These are phyloP conservation scores for Termitomyces sp. DNA, from an alignment of 768 basidiomycete genomes.

Conservation along the genomic window DNA sequence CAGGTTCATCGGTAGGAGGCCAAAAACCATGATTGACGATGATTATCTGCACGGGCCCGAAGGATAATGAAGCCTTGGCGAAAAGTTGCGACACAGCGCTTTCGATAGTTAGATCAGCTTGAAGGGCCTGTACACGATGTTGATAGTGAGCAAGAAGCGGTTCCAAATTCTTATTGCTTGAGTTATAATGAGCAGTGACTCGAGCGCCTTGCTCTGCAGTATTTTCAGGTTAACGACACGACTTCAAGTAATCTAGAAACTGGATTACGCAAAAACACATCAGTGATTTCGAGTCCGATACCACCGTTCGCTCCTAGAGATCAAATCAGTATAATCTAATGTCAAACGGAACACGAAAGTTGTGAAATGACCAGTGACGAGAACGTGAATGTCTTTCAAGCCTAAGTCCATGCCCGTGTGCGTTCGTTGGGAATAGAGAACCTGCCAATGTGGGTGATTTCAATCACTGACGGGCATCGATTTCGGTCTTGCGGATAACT, in stretches of 20 bases:
- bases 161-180: slow-evolving; percentile 36
- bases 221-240: neutral
- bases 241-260: neutral
- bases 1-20: slow-evolving; percentile 35
- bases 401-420: slow-evolving; percentile 44
- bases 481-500: neutral
- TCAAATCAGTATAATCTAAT: neutral
- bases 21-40: slow-evolving; percentile 61
- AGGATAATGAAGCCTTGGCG: slow-evolving; percentile 28
- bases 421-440: neutral
- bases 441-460: neutral
- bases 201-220: slow-evolving; percentile 59
- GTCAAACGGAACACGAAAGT: neutral
- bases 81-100: slow-evolving; percentile 47
- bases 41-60: slow-evolving; percentile 49
- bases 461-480: neutral
- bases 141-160: slow-evolving; percentile 33
- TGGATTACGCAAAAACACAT: slow-evolving; percentile 47
- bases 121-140: slow-evolving; percentile 29
- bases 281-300: slow-evolving; percentile 61
- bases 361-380: slow-evolving; percentile 52
- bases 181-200: slow-evolving; percentile 70
- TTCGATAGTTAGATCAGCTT: slow-evolving; percentile 60
- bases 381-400: slow-evolving; percentile 55
- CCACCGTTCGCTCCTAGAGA: slow-evolving; percentile 64